Evolutionary conservation across 164 flowering plant species (phyloP), one percentile per base, ranked within the genome.

Genomic region (Piper longum): DNA sequence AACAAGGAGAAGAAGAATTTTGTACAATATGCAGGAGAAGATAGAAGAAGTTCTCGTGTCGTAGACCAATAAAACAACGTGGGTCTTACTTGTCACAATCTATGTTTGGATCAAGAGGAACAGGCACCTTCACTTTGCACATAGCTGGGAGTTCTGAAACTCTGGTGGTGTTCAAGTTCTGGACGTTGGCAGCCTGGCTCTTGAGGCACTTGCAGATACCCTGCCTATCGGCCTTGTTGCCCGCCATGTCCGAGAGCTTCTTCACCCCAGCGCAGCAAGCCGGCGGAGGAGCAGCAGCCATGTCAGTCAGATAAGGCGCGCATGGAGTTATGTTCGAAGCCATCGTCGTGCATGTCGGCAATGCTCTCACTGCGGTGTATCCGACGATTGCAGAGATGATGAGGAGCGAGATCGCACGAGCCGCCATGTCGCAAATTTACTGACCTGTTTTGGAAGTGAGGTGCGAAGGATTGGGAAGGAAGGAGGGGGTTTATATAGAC

Each of bases 181-280:
- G 19, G 3, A 54, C 0, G 3, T 1, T 4, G 18, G 16, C 43
- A 41, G 51, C 40, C 16, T 55, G 40, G 51, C 16, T 41, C 66
- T 76, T 69, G 2, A 76, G 16, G 69, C 84, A 78, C 9, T 64
- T 3, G 44, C 82, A 81, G 4, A 64, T 44, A 3, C 66, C 75
- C 62, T 40, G 45, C 18, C 60, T 59, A 48, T 73, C 77, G 1
- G 41, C 54, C 44, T 18, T 56, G 65, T 18, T 42, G 4, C 66
- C 64, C 2, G 56, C 59, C 0, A 2, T 2, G 0, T n/a, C 18
- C 5, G 36, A 52, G 26, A 78, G 16, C 0, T 4, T 13, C 62
- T 42, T 62, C 5, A 68, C 64, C 1, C 82, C 84, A 0, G 14
- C 19, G 43, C 84, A 81, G 52, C 82, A 81, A 2, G 40, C 11